Conservation (phyloP, 352 stramenopile species). For the Albugo candida region DNA sequence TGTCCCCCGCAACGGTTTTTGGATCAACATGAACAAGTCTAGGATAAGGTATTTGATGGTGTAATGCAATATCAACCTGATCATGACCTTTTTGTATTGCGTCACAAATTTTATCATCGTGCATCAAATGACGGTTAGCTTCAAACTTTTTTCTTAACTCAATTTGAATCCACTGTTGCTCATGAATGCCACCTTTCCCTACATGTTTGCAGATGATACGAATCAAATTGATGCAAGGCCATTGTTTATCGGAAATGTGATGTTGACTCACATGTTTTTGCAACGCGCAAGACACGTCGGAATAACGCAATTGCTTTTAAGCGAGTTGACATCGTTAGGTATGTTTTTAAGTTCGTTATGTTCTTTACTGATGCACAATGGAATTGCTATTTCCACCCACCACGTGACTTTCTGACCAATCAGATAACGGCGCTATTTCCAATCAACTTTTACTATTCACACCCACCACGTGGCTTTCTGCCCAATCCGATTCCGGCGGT, state of each 20-base stretch:
- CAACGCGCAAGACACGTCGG: conserved; percentile 47
- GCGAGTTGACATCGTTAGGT: no score
- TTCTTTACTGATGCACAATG: no score
- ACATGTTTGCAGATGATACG: conserved; percentile 5
- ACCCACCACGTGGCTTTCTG: no score
- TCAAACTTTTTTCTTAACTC: conserved; percentile 56
- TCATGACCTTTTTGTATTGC: conserved; percentile 34
- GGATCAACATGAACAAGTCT: conserved; percentile 49
- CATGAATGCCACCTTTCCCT: conserved; percentile 39
- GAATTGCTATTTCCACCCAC: no score
- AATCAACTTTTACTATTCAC: no score
- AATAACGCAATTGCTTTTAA: conserved; percentile 33
- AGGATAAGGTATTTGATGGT: conserved; percentile 75
- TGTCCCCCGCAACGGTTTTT: conserved; percentile 45
- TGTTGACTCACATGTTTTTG: conserved; percentile 34
- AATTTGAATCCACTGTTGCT: conserved; percentile 44
- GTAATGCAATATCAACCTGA: conserved; percentile 56
- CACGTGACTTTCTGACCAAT: no score
- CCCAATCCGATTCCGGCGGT: no score
- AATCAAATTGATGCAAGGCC: background rate
- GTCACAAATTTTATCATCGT: conserved; percentile 19
- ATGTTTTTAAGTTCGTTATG: no score
- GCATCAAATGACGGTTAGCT: conserved; percentile 22
- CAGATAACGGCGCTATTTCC: no score
- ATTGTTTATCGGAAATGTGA: background rate